These are phyloP conservation scores for Rhinocladiella mackenziei DNA, from an alignment of 2,329 filamentous ascomycete species.

Conservation along the genomic window DNA sequence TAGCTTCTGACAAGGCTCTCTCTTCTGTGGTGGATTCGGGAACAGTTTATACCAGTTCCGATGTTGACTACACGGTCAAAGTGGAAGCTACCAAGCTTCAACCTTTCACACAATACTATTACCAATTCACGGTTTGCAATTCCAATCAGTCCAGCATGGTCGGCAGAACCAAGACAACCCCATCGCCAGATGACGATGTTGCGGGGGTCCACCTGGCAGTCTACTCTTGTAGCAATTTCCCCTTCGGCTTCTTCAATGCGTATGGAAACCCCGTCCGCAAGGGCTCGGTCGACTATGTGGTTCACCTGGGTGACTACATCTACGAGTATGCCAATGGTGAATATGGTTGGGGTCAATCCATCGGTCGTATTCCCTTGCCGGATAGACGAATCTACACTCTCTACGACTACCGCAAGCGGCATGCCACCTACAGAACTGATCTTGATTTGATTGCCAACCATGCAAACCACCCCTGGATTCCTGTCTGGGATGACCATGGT, in stretches of 20 bases:
- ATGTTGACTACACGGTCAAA: conserved; percentile 73
- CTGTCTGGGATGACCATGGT: conserved; percentile 61
- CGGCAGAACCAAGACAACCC: conserved; percentile 67
- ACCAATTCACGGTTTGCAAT: conserved; percentile 66
- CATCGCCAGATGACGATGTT: conserved; percentile 53
- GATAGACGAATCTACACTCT: conserved; percentile 48
- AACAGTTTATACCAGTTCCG: conserved; percentile 63
- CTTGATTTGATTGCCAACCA: conserved; percentile 55
- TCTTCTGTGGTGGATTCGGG: conserved; percentile 52
- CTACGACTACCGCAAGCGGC: conserved; percentile 53
- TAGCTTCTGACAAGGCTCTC: conserved; percentile 50
- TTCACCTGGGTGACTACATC: conserved; percentile 60
- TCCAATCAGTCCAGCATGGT: conserved; percentile 59
- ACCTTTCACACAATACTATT: conserved; percentile 59
- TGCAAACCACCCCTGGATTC: conserved; percentile 58
- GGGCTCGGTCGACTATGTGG: conserved; percentile 57
- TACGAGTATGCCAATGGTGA: conserved; percentile 51
- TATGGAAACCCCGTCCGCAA: conserved; percentile 53
- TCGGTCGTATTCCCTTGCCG: conserved; percentile 53
- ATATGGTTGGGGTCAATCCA: conserved; percentile 51
- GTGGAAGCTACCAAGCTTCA: conserved; percentile 59
- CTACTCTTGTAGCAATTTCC: conserved; percentile 68
- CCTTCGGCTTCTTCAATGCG: conserved; percentile 37
- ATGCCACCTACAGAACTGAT: conserved; percentile 60
- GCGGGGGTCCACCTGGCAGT: conserved; percentile 60